These are phyloP conservation scores for Eustoma russellianum DNA, from an alignment of 257 asterid genomes.

Conservation along the genomic window DNA sequence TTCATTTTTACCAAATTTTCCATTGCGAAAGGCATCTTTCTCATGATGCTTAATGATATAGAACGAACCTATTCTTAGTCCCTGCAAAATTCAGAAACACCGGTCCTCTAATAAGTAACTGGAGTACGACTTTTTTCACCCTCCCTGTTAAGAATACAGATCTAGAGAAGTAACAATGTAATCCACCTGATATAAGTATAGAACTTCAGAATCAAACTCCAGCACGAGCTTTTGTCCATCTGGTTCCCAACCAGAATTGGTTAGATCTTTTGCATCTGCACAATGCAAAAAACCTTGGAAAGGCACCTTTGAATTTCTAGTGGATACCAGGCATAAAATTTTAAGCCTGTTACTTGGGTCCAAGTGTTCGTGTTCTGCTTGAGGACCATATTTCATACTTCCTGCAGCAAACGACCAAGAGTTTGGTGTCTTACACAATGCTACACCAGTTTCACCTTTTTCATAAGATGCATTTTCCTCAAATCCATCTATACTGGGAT, in stretches of 20 bases:
- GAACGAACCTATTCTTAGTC: conserved; percentile 48
- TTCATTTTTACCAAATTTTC: conserved; percentile 17
- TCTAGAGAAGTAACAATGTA: conserved; percentile 1
- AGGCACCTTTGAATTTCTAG: conserved; percentile 22
- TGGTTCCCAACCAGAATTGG: conserved; percentile 28
- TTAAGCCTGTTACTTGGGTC: conserved; percentile 20
- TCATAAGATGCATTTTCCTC: conserved; percentile 18
- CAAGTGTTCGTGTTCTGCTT: conserved; percentile 8
- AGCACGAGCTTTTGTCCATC: conserved; percentile 42
- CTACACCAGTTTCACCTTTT: conserved; percentile 41
- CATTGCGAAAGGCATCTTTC: conserved; percentile 32
- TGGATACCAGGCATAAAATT: conserved; percentile 41
- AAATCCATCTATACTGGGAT: conserved; percentile 10
- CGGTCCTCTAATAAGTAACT: background rate
- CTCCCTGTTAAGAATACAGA: background rate
- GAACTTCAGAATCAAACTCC: conserved; percentile 51
- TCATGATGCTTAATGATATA: conserved; percentile 50
- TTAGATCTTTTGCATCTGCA: conserved; percentile 23
- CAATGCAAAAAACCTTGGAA: conserved; percentile 38
- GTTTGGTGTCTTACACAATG: conserved; percentile 16
- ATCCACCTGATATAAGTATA: conserved; percentile 50
- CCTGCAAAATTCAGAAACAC: conserved; percentile 37
- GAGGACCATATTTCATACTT: conserved; percentile 16
- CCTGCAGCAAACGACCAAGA: conserved; percentile 18
- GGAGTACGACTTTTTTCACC: background rate